Evolutionary conservation across 2,329 filamentous ascomycete genomes (phyloP).

Genomic region (Mycogone perniciosa): DNA sequence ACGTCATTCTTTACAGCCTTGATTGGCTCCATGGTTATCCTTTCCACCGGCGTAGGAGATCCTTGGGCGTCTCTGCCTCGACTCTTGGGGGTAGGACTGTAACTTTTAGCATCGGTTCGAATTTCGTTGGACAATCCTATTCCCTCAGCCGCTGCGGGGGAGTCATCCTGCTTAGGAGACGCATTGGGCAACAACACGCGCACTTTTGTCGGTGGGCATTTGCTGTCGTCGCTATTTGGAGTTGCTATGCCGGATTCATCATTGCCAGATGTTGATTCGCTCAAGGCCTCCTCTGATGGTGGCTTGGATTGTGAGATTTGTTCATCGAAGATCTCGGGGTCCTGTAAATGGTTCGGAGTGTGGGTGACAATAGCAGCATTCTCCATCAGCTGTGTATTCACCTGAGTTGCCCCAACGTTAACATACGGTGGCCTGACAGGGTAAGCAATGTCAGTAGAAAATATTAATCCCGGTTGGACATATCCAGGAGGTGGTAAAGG

Average conservation of each 20-base stretch:
- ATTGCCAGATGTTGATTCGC: background rate
- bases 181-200: slow-evolving; percentile 14
- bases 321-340: slow-evolving; percentile 1
- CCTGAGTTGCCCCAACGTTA: background rate
- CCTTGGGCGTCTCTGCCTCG: background rate
- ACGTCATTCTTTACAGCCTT: background rate
- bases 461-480: background rate
- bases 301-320: slow-evolving; percentile 23
- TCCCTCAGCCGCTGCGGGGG: background rate
- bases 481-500: background rate
- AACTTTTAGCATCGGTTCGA: background rate
- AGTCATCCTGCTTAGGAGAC: slow-evolving; percentile 4
- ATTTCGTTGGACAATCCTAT: background rate
- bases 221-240: slow-evolving; percentile 11
- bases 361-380: background rate
- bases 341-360: background rate
- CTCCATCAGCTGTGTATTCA: background rate
- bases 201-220: slow-evolving; percentile 10
- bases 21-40: background rate
- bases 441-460: background rate
- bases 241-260: background rate
- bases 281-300: slow-evolving; percentile 22
- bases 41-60: background rate
- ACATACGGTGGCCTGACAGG: background rate
- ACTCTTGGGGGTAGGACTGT: background rate